These are phyloP conservation scores for Xylaria scruposa DNA, from an alignment of 495 filamentous ascomycete genomes.

Conservation along the genomic window DNA sequence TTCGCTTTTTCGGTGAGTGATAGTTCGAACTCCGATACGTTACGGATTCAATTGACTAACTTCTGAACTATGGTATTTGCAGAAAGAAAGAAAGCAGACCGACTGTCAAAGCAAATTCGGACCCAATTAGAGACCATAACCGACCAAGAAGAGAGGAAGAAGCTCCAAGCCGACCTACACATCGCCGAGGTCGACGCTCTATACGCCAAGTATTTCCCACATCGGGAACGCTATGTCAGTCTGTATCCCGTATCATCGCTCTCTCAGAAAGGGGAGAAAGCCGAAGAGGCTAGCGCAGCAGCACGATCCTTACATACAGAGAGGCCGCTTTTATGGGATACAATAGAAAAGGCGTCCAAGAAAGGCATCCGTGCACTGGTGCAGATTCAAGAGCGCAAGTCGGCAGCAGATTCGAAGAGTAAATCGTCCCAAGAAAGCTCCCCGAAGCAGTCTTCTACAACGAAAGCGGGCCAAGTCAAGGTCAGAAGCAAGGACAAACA, in stretches of 20 bases:
- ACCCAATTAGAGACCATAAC: conserved; percentile 58
- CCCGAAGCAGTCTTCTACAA: conserved; percentile 22
- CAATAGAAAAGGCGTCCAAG: conserved; percentile 72
- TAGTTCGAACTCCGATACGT: background rate
- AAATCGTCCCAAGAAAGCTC: conserved; percentile 5
- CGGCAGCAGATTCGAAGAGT: conserved; percentile 13
- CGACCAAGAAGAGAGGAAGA: conserved; percentile 56
- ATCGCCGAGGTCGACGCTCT: conserved; percentile 79
- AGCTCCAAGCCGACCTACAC: conserved; percentile 66
- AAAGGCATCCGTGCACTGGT: conserved; percentile 50
- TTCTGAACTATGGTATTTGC: conserved; percentile 19
- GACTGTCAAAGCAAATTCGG: conserved; percentile 68
- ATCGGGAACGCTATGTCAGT: conserved; percentile 78
- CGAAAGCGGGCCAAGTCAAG: conserved; percentile 21
- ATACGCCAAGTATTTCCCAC: conserved; percentile 84
- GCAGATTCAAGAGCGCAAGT: conserved; percentile 37
- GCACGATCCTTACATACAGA: conserved; percentile 44
- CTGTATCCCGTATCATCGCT: conserved; percentile 65
- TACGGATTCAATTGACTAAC: background rate
- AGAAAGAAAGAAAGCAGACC: conserved; percentile 87
- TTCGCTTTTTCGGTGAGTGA: conserved; percentile 80
- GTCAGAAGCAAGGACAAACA: conserved; percentile 24
- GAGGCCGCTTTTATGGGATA: conserved; percentile 69
- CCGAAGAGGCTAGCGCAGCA: conserved; percentile 43
- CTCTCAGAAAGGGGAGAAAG: conserved; percentile 27